A percentile compares a stretch with the other conserved stretches of the same genome.
These are phyloP conservation scores for Hylodesmum podocarpum DNA, from an alignment of 306 rosid genomes.

Conservation along the genomic window DNA sequence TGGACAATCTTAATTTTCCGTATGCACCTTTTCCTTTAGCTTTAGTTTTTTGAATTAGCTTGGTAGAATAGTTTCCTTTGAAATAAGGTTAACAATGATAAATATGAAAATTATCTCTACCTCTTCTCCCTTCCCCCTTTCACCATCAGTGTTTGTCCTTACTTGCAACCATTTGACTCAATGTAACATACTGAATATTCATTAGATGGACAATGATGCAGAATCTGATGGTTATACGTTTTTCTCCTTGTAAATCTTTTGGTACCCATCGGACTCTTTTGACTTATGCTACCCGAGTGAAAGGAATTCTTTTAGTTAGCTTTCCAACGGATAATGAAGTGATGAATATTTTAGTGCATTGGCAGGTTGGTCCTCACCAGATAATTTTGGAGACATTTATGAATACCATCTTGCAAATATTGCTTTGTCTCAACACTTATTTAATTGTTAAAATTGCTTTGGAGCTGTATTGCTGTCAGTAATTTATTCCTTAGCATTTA, in stretches of 20 bases:
- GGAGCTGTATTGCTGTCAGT: conserved; percentile 4
- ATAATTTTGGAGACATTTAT: background rate
- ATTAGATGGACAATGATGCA: conserved; percentile 20
- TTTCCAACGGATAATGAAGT: background rate
- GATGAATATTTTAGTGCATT: background rate
- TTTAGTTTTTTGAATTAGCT: conserved; percentile 13
- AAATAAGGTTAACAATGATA: conserved; percentile 8
- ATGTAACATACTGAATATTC: conserved; percentile 11
- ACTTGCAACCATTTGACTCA: conserved; percentile 4
- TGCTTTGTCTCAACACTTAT: conserved; percentile 7
- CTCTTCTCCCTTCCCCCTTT: conserved; percentile 19
- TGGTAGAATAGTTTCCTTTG: conserved; percentile 15
- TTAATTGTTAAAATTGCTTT: conserved; percentile 16
- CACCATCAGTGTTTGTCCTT: conserved; percentile 14
- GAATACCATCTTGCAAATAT: conserved; percentile 24
- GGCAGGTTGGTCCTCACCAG: conserved; percentile 13
- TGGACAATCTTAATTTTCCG: conserved; percentile 11
- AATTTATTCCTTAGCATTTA: conserved; percentile 23
- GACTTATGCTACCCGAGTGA: conserved; percentile 4
- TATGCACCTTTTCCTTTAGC: background rate
- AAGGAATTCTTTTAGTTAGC: conserved; percentile 9
- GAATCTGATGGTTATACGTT: conserved; percentile 29
- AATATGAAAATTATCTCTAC: background rate
- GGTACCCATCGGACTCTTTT: conserved; percentile 30
- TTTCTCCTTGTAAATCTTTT: conserved; percentile 3